Evolutionary conservation across 331 rosid species (phyloP).

Genomic region (Pyracantha coccinea): DNA sequence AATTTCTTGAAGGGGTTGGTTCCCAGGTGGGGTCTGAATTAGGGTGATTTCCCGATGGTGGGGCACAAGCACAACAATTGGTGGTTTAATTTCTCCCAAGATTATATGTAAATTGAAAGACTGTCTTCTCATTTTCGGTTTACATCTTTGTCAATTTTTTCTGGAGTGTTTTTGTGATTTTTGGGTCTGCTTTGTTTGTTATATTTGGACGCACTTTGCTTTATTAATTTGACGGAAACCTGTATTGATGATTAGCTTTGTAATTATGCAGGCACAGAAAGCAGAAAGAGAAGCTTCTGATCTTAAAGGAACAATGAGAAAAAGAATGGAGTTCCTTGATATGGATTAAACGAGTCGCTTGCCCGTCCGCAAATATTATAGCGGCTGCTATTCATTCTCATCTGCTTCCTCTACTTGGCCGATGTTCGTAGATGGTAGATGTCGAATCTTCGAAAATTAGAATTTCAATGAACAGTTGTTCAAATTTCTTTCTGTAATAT

Average conservation of each 20-base stretch:
- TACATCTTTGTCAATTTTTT: neutral
- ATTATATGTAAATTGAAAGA: neutral
- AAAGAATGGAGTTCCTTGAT: conserved; percentile 97
- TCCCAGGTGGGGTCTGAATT: neutral
- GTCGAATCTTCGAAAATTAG: neutral
- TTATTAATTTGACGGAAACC: neutral
- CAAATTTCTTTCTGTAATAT: conserved; percentile 30
- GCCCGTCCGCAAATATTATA: conserved; percentile 59
- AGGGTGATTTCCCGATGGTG: neutral
- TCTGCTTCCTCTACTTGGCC: conserved; percentile 1
- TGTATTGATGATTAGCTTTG: neutral
- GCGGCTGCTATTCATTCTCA: conserved; percentile 27
- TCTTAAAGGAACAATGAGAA: conserved; percentile 95
- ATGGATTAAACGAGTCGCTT: conserved; percentile 43
- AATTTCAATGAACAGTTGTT: conserved; percentile 16
- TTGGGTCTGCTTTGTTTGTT: neutral
- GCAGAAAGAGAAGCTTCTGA: conserved; percentile 93
- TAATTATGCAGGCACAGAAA: conserved; percentile 70
- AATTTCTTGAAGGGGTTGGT: neutral
- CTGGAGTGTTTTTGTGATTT: neutral
- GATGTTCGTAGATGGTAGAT: neutral
- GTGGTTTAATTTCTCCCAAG: neutral
- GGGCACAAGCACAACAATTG: neutral
- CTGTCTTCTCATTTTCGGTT: neutral
- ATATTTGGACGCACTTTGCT: neutral